Evolutionary conservation across 108 stramenopile genomes (phyloP).

Genomic region (Skeletonema tropicum): DNA sequence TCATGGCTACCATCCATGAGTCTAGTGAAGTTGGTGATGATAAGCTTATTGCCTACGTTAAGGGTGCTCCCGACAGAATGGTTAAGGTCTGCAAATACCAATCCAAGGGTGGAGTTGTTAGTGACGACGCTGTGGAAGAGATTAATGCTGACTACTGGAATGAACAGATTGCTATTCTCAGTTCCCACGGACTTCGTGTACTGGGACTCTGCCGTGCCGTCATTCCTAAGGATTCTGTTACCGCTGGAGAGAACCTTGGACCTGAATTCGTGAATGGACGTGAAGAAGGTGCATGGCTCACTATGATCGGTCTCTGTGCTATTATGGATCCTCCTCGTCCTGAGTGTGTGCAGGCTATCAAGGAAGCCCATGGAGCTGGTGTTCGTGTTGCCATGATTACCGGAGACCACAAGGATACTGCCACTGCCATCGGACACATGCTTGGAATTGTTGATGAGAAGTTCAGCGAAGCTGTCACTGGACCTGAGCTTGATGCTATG

Average conservation of each 20-base stretch:
- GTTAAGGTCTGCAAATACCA: conserved; percentile 72
- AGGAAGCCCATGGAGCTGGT: conserved; percentile 85
- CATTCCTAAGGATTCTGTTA: conserved; percentile 61
- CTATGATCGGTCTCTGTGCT: conserved; percentile 90
- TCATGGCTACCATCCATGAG: conserved; percentile 86
- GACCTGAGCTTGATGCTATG: conserved; percentile 83
- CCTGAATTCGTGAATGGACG: conserved; percentile 74
- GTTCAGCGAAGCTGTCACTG: conserved; percentile 66
- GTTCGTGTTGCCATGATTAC: conserved; percentile 98
- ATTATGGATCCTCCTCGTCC: conserved; percentile 95
- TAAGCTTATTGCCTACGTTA: conserved; percentile 77
- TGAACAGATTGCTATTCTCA: conserved; percentile 80
- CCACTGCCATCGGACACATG: conserved; percentile 75
- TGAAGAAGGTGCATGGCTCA: conserved; percentile 60
- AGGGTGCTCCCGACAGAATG: conserved; percentile 96
- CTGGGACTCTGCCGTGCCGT: conserved; percentile 85
- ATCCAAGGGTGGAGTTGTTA: conserved; percentile 60
- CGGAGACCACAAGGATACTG: conserved; percentile 93
- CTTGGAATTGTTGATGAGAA: conserved; percentile 83
- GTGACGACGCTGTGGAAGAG: conserved; percentile 70
- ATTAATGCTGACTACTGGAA: conserved; percentile 74
- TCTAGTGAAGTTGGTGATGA: conserved; percentile 52
- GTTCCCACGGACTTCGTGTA: conserved; percentile 94
- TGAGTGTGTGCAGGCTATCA: conserved; percentile 85
- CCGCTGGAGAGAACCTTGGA: conserved; percentile 65